A percentile compares a stretch with the other conserved stretches of the same genome.
Conservation (phyloP, 495 filamentous ascomycete genomes). For the Penicillium diatomitis region DNA sequence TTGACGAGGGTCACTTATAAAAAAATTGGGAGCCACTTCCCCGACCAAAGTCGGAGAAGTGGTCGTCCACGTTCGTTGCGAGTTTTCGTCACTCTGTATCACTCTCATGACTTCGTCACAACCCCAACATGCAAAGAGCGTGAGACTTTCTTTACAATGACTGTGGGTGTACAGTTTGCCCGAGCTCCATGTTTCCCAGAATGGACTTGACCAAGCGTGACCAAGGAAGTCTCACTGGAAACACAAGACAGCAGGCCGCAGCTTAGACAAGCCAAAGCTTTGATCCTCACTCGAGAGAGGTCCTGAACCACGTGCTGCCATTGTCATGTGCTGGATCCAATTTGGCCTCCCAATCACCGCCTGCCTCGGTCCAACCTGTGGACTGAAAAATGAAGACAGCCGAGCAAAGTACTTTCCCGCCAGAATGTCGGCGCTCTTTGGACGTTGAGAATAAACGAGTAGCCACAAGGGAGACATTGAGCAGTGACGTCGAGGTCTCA, state of each 20-base stretch:
- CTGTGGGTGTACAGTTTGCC: no score
- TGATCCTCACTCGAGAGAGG: conserved; percentile 95
- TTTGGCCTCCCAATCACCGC: background rate
- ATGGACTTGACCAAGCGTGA: conserved; percentile 4
- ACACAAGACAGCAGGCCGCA: conserved; percentile 8
- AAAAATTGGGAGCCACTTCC: conserved; percentile 47
- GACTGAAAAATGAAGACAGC: no score
- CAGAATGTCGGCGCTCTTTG: conserved; percentile 6
- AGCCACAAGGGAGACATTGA: no score
- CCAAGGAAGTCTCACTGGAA: conserved; percentile 1
- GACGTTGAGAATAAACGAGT: no score
- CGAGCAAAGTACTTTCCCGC: background rate
- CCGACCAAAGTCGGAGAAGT: conserved; percentile 26
- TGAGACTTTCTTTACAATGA: conserved; percentile 14
- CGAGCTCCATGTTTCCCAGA: background rate
- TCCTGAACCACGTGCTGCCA: conserved; percentile 41
- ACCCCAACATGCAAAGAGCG: conserved; percentile 7
- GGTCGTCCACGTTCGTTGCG: conserved; percentile 21
- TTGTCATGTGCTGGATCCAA: conserved; percentile 1
- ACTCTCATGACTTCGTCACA: conserved; percentile 31
- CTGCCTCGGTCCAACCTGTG: background rate
- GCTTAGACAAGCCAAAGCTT: conserved; percentile 84
- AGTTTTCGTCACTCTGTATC: conserved; percentile 13
- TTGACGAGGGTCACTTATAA: conserved; percentile 50
- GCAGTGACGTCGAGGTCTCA: no score